A percentile compares a stretch with the other conserved stretches of the same genome.
phyloP scores from a whole-genome alignment of 345 rosid genomes.

The Arabidopsis arenosa region DNA sequence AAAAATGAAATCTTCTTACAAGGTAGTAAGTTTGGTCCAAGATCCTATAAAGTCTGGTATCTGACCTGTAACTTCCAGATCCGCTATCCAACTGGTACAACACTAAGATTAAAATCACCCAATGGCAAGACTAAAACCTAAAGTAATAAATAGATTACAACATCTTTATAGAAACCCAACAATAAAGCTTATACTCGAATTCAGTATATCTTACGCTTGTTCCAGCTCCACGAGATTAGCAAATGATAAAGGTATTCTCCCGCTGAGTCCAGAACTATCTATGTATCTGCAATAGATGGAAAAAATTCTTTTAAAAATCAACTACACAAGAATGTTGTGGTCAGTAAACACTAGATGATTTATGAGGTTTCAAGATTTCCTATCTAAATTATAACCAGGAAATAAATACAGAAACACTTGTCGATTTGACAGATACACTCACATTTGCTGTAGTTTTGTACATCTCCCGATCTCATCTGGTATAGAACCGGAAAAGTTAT shows the following conservation, averaged over 20 bases:
- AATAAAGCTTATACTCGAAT: not conserved
- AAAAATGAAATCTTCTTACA: conserved; percentile 48
- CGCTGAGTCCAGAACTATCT: conserved; percentile 64
- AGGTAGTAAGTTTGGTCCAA: conserved; percentile 52
- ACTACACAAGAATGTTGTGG: not conserved
- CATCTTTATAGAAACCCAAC: not conserved
- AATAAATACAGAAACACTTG: not conserved
- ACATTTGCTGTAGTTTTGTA: conserved; percentile 56
- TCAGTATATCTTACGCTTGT: conserved; percentile 35
- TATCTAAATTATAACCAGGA: not conserved
- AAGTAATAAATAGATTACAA: conserved; percentile 11
- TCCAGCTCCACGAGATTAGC: conserved; percentile 44
- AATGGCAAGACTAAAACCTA: not conserved
- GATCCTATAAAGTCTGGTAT: conserved; percentile 63
- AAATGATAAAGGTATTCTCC: conserved; percentile 61
- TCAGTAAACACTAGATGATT: not conserved
- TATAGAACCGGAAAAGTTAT: conserved; percentile 71
- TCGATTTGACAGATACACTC: conserved; percentile 38
- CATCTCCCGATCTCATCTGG: conserved; percentile 71
- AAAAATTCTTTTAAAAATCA: not conserved
- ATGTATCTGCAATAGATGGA: conserved; percentile 51
- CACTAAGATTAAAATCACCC: not conserved
- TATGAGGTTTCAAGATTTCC: not conserved
- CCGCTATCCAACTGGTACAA: conserved; percentile 53
- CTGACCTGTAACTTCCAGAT: conserved; percentile 53